Percentiles rank a stretch among this genome's conserved stretches.
Evolutionary conservation across 352 stramenopile species (phyloP).

Genomic region (Phytopythium delawarense): DNA sequence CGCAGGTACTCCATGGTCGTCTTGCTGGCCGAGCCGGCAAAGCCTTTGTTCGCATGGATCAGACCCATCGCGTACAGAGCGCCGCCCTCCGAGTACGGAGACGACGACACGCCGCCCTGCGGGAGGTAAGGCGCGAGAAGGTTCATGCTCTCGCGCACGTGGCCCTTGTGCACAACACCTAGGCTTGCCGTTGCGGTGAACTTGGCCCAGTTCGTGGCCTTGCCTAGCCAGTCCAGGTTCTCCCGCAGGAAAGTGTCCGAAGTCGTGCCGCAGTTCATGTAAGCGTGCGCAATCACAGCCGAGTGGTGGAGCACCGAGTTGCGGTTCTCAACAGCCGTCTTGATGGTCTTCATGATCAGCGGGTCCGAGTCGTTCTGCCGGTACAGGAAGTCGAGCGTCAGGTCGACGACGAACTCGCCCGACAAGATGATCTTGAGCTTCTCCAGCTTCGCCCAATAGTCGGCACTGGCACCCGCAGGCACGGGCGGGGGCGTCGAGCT

Average conservation of each 20-base stretch:
- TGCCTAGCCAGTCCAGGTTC: slow-evolving; percentile 99
- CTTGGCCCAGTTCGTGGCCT: slow-evolving; percentile 99
- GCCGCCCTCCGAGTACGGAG: slow-evolving; percentile 97
- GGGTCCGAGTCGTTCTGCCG: slow-evolving; percentile 88
- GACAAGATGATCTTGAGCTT: slow-evolving; percentile 87
- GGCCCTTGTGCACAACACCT: slow-evolving; percentile 98
- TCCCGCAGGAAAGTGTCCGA: slow-evolving; percentile 97
- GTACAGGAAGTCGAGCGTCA: slow-evolving; percentile 93
- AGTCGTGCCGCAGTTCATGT: slow-evolving; percentile 98
- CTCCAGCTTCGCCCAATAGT: slow-evolving; percentile 82
- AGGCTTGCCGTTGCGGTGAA: slow-evolving; percentile 98
- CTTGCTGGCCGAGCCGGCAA: slow-evolving; percentile 78
- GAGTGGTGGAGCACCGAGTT: slow-evolving; percentile 98
- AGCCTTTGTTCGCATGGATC: slow-evolving; percentile 97
- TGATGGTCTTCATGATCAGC: slow-evolving; percentile 93
- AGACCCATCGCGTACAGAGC: slow-evolving; percentile 97
- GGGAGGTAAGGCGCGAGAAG: slow-evolving; percentile 97
- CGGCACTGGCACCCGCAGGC: slow-evolving; percentile 39
- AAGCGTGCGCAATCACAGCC: slow-evolving; percentile 95
- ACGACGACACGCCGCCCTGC: slow-evolving; percentile 77
- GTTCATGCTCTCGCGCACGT: slow-evolving; percentile 98
- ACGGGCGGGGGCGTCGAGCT: slow-evolving; percentile 26
- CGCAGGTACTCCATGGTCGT: slow-evolving; percentile 84
- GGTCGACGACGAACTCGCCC: slow-evolving; percentile 90
- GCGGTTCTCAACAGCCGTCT: slow-evolving; percentile 91